Conservation (phyloP, 208 protist species). For the Acanthamoeba castellanii region DNA sequence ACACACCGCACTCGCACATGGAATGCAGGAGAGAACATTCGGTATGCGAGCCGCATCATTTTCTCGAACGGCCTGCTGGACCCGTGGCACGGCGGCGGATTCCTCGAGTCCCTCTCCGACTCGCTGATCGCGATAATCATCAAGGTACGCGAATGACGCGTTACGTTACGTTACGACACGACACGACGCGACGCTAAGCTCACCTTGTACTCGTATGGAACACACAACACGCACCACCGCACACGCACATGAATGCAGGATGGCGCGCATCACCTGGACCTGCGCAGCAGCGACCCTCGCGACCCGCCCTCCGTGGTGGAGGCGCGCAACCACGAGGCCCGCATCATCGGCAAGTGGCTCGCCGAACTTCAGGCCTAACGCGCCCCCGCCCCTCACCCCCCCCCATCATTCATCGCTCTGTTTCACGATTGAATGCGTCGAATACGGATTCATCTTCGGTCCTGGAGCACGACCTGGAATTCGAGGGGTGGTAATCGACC, state of each 20-base stretch:
- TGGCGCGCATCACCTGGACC: constrained; percentile 92
- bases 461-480: constrained; percentile 1
- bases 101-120: constrained; percentile 73
- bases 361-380: neutral
- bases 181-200: constrained; percentile 54
- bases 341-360: constrained; percentile 83
- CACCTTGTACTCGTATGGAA: neutral
- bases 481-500: constrained; percentile 19
- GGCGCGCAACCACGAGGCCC: constrained; percentile 79
- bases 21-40: constrained; percentile 50
- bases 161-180: no score
- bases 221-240: neutral
- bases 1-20: neutral
- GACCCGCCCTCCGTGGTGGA: constrained; percentile 87
- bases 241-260: constrained; percentile 13
- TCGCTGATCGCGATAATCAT: constrained; percentile 78
- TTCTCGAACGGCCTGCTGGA: constrained; percentile 92
- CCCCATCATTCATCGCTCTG: neutral
- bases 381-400: no score
- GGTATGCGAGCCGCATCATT: constrained; percentile 90
- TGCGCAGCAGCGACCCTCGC: constrained; percentile 86
- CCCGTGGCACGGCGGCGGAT: constrained; percentile 89
- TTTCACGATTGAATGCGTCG: no score
- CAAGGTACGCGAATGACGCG: neutral
- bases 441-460: neutral